These are phyloP conservation scores for Arctium minus DNA, from an alignment of 129 eudicot genomes.

Conservation along the genomic window DNA sequence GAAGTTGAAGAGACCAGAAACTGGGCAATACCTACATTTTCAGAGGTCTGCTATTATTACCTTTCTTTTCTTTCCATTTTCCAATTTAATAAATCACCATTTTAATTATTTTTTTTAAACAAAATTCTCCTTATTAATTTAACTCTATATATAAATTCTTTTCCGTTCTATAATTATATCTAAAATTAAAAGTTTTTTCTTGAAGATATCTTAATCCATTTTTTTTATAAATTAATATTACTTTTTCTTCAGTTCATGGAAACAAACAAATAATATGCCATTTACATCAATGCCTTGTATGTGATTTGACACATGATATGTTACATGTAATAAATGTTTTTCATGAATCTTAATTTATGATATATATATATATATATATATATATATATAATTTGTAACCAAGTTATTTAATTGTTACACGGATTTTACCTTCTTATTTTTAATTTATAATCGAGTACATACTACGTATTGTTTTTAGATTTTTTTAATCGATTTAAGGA, in stretches of 20 bases:
- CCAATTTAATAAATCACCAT: not conserved
- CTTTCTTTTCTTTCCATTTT: conserved; percentile 16
- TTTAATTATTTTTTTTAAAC: not conserved
- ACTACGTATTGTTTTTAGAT: not conserved
- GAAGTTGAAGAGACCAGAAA: conserved; percentile 77
- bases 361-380: not conserved
- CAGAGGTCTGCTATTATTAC: conserved; percentile 54
- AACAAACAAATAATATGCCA: not conserved
- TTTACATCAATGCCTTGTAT: conserved; percentile 12
- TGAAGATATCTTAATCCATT: no score
- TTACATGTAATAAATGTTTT: not conserved
- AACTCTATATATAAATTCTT: not conserved
- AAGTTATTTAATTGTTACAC: not conserved
- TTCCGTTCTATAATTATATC: not conserved
- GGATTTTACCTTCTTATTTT: not conserved
- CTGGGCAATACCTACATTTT: conserved; percentile 66
- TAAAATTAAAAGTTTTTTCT: not conserved
- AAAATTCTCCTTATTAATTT: not conserved
- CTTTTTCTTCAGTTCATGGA: not conserved
- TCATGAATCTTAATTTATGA: not conserved
- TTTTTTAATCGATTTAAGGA: not conserved
- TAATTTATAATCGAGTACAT: not conserved
- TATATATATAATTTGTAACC: not conserved
- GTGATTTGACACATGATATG: conserved; percentile 25
- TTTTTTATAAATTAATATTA: not conserved